Evolutionary conservation across 306 rosid species (phyloP).

Genomic region (Acmispon strigosus): DNA sequence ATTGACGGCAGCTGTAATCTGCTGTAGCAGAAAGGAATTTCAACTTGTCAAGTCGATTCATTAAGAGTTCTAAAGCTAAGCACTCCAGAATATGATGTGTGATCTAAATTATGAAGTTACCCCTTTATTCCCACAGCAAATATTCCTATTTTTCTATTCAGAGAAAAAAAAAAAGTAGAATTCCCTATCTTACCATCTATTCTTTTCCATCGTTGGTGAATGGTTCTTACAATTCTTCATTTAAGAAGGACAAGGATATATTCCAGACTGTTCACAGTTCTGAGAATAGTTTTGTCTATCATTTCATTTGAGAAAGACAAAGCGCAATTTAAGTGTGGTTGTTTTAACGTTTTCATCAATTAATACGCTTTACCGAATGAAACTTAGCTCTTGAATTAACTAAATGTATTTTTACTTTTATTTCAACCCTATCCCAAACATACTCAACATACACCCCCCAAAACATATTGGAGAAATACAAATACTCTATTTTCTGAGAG

Average conservation of each 20-base stretch:
- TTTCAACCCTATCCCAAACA: no score
- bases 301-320: no score
- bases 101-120: not conserved
- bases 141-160: not conserved
- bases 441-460: no score
- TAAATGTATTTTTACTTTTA: no score
- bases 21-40: not conserved
- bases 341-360: no score
- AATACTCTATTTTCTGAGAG: no score
- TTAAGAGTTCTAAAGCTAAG: not conserved
- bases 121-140: not conserved
- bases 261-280: not conserved
- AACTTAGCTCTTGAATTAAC: no score
- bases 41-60: not conserved
- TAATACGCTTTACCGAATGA: no score
- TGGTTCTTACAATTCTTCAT: not conserved
- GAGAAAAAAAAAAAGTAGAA: not conserved
- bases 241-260: slow-evolving; percentile 6
- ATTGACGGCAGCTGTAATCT: not conserved
- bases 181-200: slow-evolving; percentile 1
- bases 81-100: not conserved
- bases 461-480: no score
- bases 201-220: not conserved
- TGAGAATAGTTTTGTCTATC: not conserved
- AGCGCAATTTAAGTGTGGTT: no score